These are phyloP conservation scores for Hymenotorrendiella dingleyae DNA, from an alignment of 2,329 filamentous ascomycete genomes.

Conservation along the genomic window DNA sequence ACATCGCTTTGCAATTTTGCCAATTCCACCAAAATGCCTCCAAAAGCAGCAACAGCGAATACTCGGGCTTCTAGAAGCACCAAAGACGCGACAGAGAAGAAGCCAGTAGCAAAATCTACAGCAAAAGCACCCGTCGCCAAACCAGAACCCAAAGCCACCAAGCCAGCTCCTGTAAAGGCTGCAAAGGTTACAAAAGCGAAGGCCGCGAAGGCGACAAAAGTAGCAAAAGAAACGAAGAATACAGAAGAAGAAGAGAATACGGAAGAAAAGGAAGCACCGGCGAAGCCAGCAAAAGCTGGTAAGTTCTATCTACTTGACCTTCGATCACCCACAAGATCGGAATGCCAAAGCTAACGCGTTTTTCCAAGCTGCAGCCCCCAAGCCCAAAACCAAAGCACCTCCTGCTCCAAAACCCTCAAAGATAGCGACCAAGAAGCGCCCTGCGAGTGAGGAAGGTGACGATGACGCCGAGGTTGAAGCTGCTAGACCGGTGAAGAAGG, in stretches of 20 bases:
- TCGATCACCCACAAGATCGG: neutral
- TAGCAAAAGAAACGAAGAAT: neutral
- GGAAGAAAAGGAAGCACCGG: neutral
- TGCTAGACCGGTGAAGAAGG: constrained; percentile 1
- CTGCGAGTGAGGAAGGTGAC: too few species aligned
- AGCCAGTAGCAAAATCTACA: neutral
- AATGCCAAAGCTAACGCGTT: neutral
- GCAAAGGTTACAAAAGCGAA: neutral
- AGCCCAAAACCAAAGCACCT: neutral
- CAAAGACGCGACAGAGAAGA: neutral
- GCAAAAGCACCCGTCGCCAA: neutral
- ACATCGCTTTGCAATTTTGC: too few species aligned
- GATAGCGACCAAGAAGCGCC: constrained; percentile 1
- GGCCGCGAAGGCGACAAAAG: neutral
- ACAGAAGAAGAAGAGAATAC: neutral
- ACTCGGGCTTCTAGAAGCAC: neutral
- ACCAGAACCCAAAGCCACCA: neutral
- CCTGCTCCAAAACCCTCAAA: neutral
- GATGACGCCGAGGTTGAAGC: neutral
- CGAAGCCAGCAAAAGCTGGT: neutral
- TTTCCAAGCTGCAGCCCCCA: neutral
- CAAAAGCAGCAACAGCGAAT: neutral
- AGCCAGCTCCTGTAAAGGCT: neutral
- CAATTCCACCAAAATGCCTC: neutral
- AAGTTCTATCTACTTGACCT: neutral